Base-by-base conservation (phyloP, 257 asterid species). In the Linaria vulgaris region DNA sequence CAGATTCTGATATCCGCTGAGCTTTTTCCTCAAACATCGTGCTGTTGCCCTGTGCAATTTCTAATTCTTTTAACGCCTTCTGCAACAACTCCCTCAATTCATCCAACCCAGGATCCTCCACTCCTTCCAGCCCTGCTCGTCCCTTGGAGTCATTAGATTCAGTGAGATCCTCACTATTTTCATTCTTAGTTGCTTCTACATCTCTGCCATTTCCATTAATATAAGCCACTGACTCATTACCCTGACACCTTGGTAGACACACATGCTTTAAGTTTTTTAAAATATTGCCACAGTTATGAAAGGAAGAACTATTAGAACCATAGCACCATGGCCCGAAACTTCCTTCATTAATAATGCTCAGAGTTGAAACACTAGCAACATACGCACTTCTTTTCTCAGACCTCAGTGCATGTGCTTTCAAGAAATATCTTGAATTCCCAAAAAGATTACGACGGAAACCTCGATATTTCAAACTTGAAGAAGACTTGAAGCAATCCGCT, bases 1-100 rank as follows among this genome's bases (percentile, higher is more conserved):
- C 94, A 71, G 85, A 68, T 84, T 94, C 99, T 23, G 99, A 83
- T 77, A 94, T 85, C 69, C 39, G 83, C 78, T 94, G 97, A 17
- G 99, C 97, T 74, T 87, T 81, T 49, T 87, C 97, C 80, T 94
- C 97, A 64, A 80, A 90, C 82, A 83, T 55, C 46, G 83, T 68
- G 75, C 94, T 94, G 80, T 85, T 90, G 52, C 76, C 66, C 54
- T 80, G 80, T 55, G 99, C 87, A 76, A 69, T 81, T 72, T 94
- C 94, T 77, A 94, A 83, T 22, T 87, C 95, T 37, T 72, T 82
- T 52, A 75, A 75, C 44, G 95, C 95, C 83, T 90, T 94, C 75
- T 84, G 94, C 82, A 90, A 69, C 59, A 84, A 41, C 49, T 84
- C 92, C 74, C 86, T 85, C 78, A 87, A 61, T 75, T 94, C 99